phyloP scores from a whole-genome alignment of 2,329 filamentous ascomycete genomes.

The Coniella vitis region DNA sequence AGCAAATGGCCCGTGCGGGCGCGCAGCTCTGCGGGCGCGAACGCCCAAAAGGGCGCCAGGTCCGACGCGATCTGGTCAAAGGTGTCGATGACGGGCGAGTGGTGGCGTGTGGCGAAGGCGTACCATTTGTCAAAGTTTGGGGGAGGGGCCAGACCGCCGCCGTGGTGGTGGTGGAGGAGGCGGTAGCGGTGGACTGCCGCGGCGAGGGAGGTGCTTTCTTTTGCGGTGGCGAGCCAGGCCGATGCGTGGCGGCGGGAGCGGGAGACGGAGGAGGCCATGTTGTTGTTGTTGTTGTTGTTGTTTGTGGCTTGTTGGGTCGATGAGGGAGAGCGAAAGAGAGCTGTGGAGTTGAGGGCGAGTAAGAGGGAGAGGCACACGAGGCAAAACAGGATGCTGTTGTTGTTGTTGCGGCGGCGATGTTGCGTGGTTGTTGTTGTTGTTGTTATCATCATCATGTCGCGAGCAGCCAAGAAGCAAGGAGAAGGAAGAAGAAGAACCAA shows the following conservation, averaged over 20 bases:
- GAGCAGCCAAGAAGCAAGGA: not conserved
- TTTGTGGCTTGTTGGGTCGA: too few species aligned
- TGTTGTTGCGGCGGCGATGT: too few species aligned
- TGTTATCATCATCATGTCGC: too few species aligned
- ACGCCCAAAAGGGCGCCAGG: constrained; percentile 62
- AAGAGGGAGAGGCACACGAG: not conserved
- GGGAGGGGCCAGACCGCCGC: constrained; percentile 49
- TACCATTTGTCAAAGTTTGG: constrained; percentile 74
- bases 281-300: too few species aligned
- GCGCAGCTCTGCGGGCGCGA: constrained; percentile 54
- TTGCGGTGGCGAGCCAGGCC: not conserved
- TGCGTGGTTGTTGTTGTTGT: too few species aligned
- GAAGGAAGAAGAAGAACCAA: not conserved
- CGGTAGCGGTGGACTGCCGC: constrained; percentile 59
- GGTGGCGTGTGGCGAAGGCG: constrained; percentile 47
- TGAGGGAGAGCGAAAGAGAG: too few species aligned
- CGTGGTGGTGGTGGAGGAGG: not conserved
- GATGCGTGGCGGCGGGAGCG: not conserved
- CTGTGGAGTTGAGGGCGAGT: not conserved
- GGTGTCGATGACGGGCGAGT: constrained; percentile 60
- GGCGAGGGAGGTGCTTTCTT: constrained; percentile 28
- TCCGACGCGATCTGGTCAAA: constrained; percentile 63
- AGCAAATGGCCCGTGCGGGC: constrained; percentile 34
- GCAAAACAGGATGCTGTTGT: too few species aligned
- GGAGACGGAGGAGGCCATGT: too few species aligned